Evolutionary conservation across 106 monocot species (phyloP), one percentile per base, ranked within the genome.

Genomic region (Allium cepa): DNA sequence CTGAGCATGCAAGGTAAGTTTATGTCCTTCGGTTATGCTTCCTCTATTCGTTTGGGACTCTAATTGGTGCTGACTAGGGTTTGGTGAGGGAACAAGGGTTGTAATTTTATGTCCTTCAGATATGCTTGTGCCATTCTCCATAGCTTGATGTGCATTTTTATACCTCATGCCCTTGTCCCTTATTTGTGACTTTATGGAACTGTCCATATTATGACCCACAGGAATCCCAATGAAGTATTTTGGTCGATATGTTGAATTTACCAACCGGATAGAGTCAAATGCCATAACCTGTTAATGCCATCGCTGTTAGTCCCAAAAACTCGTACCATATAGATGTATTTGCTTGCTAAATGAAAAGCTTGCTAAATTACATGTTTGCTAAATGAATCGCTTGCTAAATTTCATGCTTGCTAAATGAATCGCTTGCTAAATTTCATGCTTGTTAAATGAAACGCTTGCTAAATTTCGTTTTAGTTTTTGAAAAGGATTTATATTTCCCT

Each of bases 211-310:
- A 10, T 62, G 67, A 75, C 60, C 60, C 45, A 65, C 52, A 53
- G 71, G 73, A n/a, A 72, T 56, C 47, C 57, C 66, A 47, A 96
- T 69, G 68, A 79, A 84, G 71, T 90, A 93, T 76, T 90, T 99
- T 4, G 82, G 79, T 66, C 69, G 71, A 68, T 84, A 79, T 11
- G 65, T 69, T 63, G 87, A 84, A 74, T 82, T 77, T 66, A 99
- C 73, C 8, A 90, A 68, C 13, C 77, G 82, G 11, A 87, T 18
- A 71, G 66, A 72, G 63, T 92, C 81, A 80, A 77, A 92, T 61
- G 86, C 92, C 79, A 85, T 90, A 16, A 93, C 92, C 97, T 99
- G 85, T 53, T 22, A 28, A 49, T 27, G 22, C 22, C 46, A 49
- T 11, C 27, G 45, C 8, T 26, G 64, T 66, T 51, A 11, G 22